Evolutionary conservation across 1,284 basidiomycete species (phyloP).

Genomic region (Inonotus obliquus): DNA sequence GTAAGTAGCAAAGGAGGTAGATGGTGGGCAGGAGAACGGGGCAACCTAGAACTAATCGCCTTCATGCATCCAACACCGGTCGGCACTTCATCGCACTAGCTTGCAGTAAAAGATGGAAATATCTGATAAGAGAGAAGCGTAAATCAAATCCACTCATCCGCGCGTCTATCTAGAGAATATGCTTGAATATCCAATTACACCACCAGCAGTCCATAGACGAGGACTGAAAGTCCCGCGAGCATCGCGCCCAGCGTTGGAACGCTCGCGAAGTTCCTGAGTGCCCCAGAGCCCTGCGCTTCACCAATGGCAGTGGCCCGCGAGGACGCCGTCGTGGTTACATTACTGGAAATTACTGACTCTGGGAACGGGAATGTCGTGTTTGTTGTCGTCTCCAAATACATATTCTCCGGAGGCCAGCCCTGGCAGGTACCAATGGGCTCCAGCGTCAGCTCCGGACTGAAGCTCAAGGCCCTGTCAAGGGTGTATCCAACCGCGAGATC

Average conservation of each 20-base stretch:
- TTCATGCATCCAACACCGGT: neutral
- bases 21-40: neutral
- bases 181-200: neutral
- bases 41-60: neutral
- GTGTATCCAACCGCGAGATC: conserved; percentile 87
- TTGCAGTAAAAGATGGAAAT: neutral
- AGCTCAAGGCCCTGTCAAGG: conserved; percentile 61
- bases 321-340: conserved; percentile 12
- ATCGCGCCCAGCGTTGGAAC: conserved; percentile 10
- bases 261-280: neutral
- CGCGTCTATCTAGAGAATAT: neutral
- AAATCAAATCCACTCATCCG: neutral
- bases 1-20: neutral
- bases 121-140: neutral
- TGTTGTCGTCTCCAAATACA: conserved; percentile 62
- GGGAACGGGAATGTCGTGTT: conserved; percentile 56
- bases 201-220: conserved; percentile 14
- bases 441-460: conserved; percentile 57
- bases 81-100: neutral
- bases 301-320: conserved; percentile 13
- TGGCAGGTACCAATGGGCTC: conserved; percentile 62
- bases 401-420: conserved; percentile 45
- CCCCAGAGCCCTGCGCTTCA: conserved; percentile 5
- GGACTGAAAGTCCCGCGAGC: conserved; percentile 14
- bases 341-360: conserved; percentile 22